These are phyloP conservation scores for Pythium phragmitis DNA, from an alignment of 352 stramenopile genomes.

Conservation along the genomic window DNA sequence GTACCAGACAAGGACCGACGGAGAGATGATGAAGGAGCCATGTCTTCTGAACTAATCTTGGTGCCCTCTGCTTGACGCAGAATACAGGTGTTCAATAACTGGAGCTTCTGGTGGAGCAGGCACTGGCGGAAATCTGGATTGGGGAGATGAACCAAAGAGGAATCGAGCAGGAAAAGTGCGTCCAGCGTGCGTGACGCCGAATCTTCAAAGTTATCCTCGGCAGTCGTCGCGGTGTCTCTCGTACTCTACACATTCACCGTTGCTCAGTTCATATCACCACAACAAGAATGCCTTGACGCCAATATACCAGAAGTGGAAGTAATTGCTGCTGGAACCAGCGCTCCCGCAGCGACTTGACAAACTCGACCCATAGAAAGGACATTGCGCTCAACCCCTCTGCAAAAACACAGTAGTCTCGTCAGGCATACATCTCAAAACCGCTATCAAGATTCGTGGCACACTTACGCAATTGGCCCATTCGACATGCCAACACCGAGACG, in stretches of 20 bases:
- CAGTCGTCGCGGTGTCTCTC: background rate
- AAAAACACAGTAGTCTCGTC: slow-evolving; percentile 15
- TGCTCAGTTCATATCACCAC: too few species aligned
- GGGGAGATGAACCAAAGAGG: slow-evolving; percentile 45
- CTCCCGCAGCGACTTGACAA: slow-evolving; percentile 74
- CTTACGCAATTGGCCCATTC: slow-evolving; percentile 71
- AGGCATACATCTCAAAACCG: background rate
- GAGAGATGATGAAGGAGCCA: background rate
- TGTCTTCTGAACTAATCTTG: background rate
- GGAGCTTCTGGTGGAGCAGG: slow-evolving; percentile 78
- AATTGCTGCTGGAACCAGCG: slow-evolving; percentile 64
- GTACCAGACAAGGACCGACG: background rate
- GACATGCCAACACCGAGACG: slow-evolving; percentile 61
- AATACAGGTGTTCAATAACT: slow-evolving; percentile 81
- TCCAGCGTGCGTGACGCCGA: slow-evolving; percentile 25
- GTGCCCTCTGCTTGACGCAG: slow-evolving; percentile 31
- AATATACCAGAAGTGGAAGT: slow-evolving; percentile 68
- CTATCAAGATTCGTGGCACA: background rate
- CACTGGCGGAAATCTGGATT: slow-evolving; percentile 70
- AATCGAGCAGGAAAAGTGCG: slow-evolving; percentile 54
- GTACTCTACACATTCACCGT: slow-evolving; percentile 6
- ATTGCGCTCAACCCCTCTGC: slow-evolving; percentile 73
- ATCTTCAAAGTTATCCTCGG: slow-evolving; percentile 20
- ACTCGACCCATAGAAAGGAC: slow-evolving; percentile 81
- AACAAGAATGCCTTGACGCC: too few species aligned